A percentile compares a stretch with the other conserved stretches of the same genome.
Conservation (phyloP, 176 grass and related monocot species). For the Tillandsia leiboldiana region DNA sequence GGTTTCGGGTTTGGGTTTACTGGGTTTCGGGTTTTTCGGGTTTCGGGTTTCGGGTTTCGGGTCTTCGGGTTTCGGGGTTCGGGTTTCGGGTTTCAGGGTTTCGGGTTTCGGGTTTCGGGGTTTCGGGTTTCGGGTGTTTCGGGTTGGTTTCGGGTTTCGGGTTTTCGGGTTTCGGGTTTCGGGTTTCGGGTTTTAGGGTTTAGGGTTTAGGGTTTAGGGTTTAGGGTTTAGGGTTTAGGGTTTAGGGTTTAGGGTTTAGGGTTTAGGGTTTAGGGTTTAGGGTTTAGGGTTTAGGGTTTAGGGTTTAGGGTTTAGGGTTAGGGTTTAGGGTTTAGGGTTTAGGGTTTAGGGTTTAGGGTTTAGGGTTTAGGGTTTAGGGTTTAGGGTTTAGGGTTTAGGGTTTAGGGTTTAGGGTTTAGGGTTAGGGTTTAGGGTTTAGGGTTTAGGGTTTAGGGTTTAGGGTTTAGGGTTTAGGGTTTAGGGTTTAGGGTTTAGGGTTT, state of each 20-base stretch:
- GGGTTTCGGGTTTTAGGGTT: conserved; percentile 7
- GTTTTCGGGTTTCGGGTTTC: conserved; percentile 4
- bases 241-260: neutral
- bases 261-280: neutral
- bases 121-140: conserved; percentile 4
- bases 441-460: conserved; percentile 9
- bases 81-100: conserved; percentile 9
- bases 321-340: conserved; percentile 4
- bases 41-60: conserved; percentile 4
- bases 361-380: conserved; percentile 4
- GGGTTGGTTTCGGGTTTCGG: too few relatives aligned
- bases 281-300: neutral
- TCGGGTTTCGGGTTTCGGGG: conserved; percentile 4
- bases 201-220: conserved; percentile 3
- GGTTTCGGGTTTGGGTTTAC: conserved; percentile 5
- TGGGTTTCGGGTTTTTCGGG: too few relatives aligned
- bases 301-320: conserved; percentile 5
- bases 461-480: conserved; percentile 9
- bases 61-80: conserved; percentile 2
- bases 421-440: conserved; percentile 9
- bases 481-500: conserved; percentile 9
- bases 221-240: conserved; percentile 2
- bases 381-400: conserved; percentile 9
- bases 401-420: conserved; percentile 9
- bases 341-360: conserved; percentile 6